Conservation (phyloP, 2,329 filamentous ascomycete genomes). For the Verticillium alfalfae region DNA sequence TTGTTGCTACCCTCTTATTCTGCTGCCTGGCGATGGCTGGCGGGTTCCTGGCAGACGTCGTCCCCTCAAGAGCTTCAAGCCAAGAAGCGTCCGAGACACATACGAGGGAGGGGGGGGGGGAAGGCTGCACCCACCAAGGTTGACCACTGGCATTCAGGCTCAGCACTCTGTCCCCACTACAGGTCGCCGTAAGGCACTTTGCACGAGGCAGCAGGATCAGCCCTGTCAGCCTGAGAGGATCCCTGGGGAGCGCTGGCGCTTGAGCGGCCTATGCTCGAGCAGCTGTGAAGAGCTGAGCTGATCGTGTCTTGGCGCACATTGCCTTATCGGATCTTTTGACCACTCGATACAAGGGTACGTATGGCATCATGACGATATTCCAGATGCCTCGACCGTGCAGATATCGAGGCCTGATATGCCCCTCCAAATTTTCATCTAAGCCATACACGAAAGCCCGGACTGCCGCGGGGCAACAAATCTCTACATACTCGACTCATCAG, state of each 20-base stretch:
- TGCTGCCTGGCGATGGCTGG: not conserved
- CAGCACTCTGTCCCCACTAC: not conserved
- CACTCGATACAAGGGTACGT: not conserved
- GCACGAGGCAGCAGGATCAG: not conserved
- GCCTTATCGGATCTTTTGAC: no score
- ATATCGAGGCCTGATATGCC: not conserved
- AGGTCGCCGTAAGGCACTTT: not conserved
- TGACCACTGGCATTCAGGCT: not conserved
- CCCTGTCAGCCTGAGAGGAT: not conserved
- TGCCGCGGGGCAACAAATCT: constrained; percentile 2
- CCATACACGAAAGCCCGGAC: not conserved
- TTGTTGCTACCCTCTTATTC: not conserved
- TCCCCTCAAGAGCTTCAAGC: not conserved
- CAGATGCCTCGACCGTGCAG: not conserved
- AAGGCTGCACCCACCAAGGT: not conserved
- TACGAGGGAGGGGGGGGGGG: not conserved
- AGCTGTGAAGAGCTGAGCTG: no score
- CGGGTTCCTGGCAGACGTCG: not conserved
- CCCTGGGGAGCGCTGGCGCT: not conserved
- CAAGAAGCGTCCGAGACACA: not conserved
- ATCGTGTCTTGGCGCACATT: no score
- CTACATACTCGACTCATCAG: not conserved
- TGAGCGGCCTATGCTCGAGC: not conserved
- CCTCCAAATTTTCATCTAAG: constrained; percentile 3
- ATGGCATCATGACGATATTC: not conserved